Percentiles rank a stretch among this genome's conserved stretches.
Evolutionary conservation across 306 rosid genomes (phyloP).

Genomic region (Mimosa pudica): DNA sequence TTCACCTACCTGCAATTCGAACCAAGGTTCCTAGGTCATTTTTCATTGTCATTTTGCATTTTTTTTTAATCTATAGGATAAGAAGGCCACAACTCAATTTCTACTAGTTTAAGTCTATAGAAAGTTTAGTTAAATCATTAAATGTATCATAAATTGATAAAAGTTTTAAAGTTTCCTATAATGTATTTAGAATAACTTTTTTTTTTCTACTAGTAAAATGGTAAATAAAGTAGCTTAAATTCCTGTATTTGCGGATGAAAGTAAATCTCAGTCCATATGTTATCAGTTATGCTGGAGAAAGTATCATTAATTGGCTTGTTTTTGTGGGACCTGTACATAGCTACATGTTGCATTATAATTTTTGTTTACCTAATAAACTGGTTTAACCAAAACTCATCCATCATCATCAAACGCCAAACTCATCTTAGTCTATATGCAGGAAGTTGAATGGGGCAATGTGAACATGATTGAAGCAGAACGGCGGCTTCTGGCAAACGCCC

Average conservation of each 20-base stretch:
- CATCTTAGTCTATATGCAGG: slow-evolving; percentile 36
- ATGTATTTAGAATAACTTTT: no score
- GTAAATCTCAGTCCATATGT: no score
- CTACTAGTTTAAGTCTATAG: no score
- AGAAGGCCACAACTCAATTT: background rate
- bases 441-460: slow-evolving; percentile 72
- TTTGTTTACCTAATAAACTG: background rate
- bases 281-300: no score
- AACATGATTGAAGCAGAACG: slow-evolving; percentile 88
- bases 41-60: slow-evolving; percentile 5
- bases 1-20: background rate
- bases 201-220: no score
- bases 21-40: background rate
- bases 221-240: no score
- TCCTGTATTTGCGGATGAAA: no score
- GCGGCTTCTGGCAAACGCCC: slow-evolving; percentile 77
- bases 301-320: background rate
- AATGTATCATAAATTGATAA: no score
- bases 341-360: background rate
- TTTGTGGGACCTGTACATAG: background rate
- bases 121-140: background rate
- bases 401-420: background rate
- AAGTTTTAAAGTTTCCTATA: no score
- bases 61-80: background rate
- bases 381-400: background rate